A percentile compares a stretch with the other conserved stretches of the same genome.
These are phyloP conservation scores for Hypoxylon crocopeplum DNA, from an alignment of 495 filamentous ascomycete species.

Conservation along the genomic window DNA sequence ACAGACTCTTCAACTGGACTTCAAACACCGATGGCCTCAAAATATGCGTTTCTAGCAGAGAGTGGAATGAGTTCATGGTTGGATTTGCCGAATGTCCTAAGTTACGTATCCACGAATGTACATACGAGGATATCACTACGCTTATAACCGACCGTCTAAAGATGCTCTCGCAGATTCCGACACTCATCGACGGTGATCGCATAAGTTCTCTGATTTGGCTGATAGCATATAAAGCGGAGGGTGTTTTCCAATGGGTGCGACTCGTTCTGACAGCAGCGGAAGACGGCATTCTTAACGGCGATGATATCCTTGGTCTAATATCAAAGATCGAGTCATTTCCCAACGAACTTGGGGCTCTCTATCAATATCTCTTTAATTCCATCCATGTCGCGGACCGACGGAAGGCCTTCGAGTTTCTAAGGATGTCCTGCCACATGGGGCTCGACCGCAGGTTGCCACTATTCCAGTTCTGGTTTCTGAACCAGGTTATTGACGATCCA, in stretches of 20 bases:
- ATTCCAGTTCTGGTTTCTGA: conserved; percentile 11
- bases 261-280: conserved; percentile 17
- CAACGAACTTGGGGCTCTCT: conserved; percentile 3
- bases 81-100: conserved; percentile 36
- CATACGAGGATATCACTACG: conserved; percentile 11
- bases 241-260: conserved; percentile 46
- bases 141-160: conserved; percentile 29
- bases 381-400: neutral
- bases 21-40: conserved; percentile 38
- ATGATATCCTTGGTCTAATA: conserved; percentile 10
- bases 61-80: conserved; percentile 46
- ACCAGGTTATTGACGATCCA: conserved; percentile 8
- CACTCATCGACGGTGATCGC: neutral
- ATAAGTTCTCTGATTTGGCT: conserved; percentile 1
- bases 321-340: conserved; percentile 8
- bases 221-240: conserved; percentile 37
- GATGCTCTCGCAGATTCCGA: neutral
- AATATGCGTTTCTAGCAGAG: conserved; percentile 53
- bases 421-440: neutral
- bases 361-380: conserved; percentile 5
- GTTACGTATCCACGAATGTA: conserved; percentile 23
- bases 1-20: conserved; percentile 16
- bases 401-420: conserved; percentile 8
- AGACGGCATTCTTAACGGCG: conserved; percentile 28
- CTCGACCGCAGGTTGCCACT: neutral